Base-by-base conservation (phyloP, 768 basidiomycete species). In the Gelatoporia subvermispora region DNA sequence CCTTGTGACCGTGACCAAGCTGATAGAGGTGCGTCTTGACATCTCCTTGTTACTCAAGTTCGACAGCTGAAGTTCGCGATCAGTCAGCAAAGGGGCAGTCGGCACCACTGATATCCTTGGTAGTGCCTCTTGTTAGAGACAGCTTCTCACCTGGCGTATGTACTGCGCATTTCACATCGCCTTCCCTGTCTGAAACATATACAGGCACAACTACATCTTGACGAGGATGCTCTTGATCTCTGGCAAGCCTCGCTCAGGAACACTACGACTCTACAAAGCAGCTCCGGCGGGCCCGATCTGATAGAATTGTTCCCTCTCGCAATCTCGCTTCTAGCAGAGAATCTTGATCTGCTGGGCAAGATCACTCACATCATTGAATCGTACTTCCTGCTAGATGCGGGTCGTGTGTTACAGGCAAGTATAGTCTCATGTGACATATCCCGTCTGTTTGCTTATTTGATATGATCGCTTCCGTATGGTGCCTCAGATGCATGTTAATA, bases 241-340 rank as follows among this genome's bases (percentile, higher is more conserved):
- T 94, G 92, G 93, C 70, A 75, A 20, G 71, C 77, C 25, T 78
- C 86, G 1, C 67, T 93, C 34, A 75, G 82, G 41, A 88, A 89
- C 58, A 76, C 85, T 1, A 62, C 73, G 1, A 68, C 73, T 1
- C 61, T 90, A 8, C 67, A 75, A 10, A 74, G 67, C 50, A 56
- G 67, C n/a, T 65, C 71, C 44, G 76, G 76, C 1, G 67, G 64
- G 16, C 72, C 76, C 0, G 74, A 72, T 35, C 72, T 93, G 20
- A 65, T 81, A 25, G 78, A 81, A 21, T 69, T 94, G 23, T 79
- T 89, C 47, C 88, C 87, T 16, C 60, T 76, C 28, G 78, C 78
- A 2, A 61, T 89, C 10, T 47, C 68, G n/a, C 64, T 90, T 3
- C 68, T 94, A 16, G 72, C 75, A 1, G 70, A 68, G 23, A 91